Evolutionary conservation across 192 early-diverging fungal genomes (phyloP).

Genomic region (Spinellus fusiger): DNA sequence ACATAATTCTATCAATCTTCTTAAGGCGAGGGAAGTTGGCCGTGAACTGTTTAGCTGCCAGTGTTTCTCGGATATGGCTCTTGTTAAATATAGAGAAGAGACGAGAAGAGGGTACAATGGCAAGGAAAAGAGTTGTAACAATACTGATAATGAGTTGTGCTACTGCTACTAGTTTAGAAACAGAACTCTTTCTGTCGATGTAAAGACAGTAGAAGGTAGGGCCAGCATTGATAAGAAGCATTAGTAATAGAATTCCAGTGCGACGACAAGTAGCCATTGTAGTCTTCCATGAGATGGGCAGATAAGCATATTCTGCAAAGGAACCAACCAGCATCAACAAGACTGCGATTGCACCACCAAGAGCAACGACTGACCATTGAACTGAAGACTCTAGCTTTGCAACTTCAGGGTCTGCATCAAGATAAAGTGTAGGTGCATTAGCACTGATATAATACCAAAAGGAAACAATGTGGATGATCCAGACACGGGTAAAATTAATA

Average conservation of each 20-base stretch:
- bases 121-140: conserved; percentile 55
- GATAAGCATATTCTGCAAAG: conserved; percentile 65
- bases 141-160: conserved; percentile 66
- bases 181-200: conserved; percentile 32
- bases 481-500: conserved; percentile 79
- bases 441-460: conserved; percentile 80
- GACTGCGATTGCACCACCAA: conserved; percentile 65
- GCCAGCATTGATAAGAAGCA: conserved; percentile 56
- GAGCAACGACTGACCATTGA: conserved; percentile 61
- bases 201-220: conserved; percentile 59
- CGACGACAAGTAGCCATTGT: conserved; percentile 45
- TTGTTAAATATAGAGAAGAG: conserved; percentile 42
- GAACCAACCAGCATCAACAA: conserved; percentile 60
- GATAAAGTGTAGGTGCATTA: conserved; percentile 63
- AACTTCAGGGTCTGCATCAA: conserved; percentile 30
- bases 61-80: conserved; percentile 31
- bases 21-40: conserved; percentile 69
- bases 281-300: conserved; percentile 56
- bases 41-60: conserved; percentile 56
- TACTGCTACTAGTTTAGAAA: conserved; percentile 56
- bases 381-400: conserved; percentile 36
- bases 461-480: conserved; percentile 76
- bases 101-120: conserved; percentile 60
- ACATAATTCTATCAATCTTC: conserved; percentile 59
- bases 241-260: conserved; percentile 46